Evolutionary conservation across 306 rosid species (phyloP), one percentile per base, ranked within the genome.

Genomic region (Dryas octopetala): DNA sequence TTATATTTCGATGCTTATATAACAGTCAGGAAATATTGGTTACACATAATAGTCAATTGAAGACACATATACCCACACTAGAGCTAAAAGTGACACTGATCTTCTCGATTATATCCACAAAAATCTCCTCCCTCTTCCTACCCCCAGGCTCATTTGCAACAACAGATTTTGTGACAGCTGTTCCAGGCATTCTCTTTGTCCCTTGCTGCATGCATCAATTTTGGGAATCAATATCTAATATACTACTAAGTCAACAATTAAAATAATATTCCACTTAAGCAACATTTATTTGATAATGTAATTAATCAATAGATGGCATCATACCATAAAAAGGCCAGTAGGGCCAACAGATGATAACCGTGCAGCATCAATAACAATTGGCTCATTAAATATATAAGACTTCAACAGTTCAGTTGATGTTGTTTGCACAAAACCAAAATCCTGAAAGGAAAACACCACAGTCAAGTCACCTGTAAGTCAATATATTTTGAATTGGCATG

Each of bases 11-110:
- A 32, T 71, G 64, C 47, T 26, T 2, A 17, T 16, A 52, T 38
- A 69, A 69, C 23, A 52, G 55, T 71, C 65, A 43, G 41, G 14
- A 71, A 28, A 44, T n/a, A 72, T n/a, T n/a, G 76, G 26, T 14
- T 23, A 9, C n/a, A 59, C 19, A 59, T 57, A 72, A 44, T 14
- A 66, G 68, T 77, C 81, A 63, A 66, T 55, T 60, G 15, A 70
- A 71, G 71, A 74, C 68, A 75, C 17, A 75, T 76, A 73, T 75
- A 84, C 96, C 68, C 84, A 91, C 97, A 68, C 96, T 91, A 23
- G 96, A 91, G 84, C 97, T 89, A 74, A 92, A 89, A 80, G 97
- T 92, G 64, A 89, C 83, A 83, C 96, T 92, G 91, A 92, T 92
- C 88, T 92, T 92, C 88, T 92, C 97, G 57, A 92, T 92, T 82